These are phyloP conservation scores for Diaporthe vaccinii DNA, from an alignment of 2,329 filamentous ascomycete species.

Conservation along the genomic window DNA sequence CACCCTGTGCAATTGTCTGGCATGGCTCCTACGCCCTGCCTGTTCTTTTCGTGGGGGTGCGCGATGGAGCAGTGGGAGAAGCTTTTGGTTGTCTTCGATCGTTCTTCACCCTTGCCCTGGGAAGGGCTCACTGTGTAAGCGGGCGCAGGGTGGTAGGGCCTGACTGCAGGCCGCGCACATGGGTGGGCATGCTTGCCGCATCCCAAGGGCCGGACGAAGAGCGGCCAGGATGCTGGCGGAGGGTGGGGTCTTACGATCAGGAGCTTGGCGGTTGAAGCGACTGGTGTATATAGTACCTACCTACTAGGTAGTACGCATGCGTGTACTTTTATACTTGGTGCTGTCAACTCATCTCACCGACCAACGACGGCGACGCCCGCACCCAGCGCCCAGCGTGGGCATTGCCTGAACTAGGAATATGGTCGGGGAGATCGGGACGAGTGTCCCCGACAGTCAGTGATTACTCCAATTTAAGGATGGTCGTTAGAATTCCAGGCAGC, in stretches of 20 bases:
- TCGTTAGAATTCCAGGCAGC: background rate
- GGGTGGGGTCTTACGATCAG: conserved; percentile 33
- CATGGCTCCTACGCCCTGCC: conserved; percentile 9
- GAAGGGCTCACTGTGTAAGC: conserved; percentile 13
- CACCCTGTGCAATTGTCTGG: conserved; percentile 16
- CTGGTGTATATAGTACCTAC: conserved; percentile 16
- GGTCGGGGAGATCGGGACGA: background rate
- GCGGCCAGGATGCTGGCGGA: conserved; percentile 15
- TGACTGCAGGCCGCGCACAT: conserved; percentile 24
- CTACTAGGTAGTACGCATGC: background rate
- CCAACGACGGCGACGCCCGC: conserved; percentile 21
- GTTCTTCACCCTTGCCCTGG: conserved; percentile 13
- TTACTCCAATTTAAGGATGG: background rate
- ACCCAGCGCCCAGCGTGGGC: background rate
- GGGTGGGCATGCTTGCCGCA: conserved; percentile 22
- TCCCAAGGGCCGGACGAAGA: conserved; percentile 3
- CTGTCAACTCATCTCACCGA: background rate
- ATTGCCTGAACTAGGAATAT: background rate
- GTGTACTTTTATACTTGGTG: background rate
- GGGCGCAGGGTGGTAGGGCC: conserved; percentile 24
- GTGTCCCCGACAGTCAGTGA: background rate
- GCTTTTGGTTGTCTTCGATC: conserved; percentile 23
- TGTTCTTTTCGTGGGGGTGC: conserved; percentile 8
- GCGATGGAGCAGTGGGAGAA: conserved; percentile 11
- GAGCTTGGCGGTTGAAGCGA: conserved; percentile 17